phyloP scores from a whole-genome alignment of 352 stramenopile species.

The Blastocystis sp. region DNA sequence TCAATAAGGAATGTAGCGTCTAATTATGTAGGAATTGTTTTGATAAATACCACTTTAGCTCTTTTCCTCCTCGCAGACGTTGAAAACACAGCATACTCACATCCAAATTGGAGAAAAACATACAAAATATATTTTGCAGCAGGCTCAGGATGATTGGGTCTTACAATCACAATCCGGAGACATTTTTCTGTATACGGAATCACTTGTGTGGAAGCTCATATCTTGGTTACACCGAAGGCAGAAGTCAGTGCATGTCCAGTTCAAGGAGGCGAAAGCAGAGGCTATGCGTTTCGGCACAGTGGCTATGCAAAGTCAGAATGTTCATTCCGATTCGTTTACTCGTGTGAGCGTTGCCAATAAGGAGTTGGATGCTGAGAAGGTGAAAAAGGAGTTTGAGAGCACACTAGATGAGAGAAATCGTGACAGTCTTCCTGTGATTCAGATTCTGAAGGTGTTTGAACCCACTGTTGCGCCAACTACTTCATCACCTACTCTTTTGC shows the following conservation, averaged over 20 bases:
- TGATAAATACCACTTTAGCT: not conserved
- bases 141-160: not conserved
- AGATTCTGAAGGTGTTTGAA: not conserved
- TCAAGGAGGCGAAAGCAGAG: not conserved
- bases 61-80: not conserved
- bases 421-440: not conserved
- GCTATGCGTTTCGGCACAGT: not conserved
- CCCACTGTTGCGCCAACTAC: not conserved
- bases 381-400: conserved; percentile 10
- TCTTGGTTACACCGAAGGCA: not conserved
- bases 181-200: not conserved
- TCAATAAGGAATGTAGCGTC: too few relatives aligned
- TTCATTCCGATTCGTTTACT: not conserved
- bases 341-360: not conserved
- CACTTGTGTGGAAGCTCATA: not conserved
- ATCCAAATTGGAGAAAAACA: not conserved
- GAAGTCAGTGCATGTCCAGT: not conserved
- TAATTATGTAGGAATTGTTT: too few relatives aligned
- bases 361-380: not conserved
- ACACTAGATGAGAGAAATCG: not conserved
- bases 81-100: not conserved
- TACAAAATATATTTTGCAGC: not conserved
- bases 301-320: not conserved
- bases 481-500: not conserved
- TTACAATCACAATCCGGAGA: not conserved